Evolutionary conservation across 192 early-diverging fungal species (phyloP).

Genomic region (Cetraspora pellucida): DNA sequence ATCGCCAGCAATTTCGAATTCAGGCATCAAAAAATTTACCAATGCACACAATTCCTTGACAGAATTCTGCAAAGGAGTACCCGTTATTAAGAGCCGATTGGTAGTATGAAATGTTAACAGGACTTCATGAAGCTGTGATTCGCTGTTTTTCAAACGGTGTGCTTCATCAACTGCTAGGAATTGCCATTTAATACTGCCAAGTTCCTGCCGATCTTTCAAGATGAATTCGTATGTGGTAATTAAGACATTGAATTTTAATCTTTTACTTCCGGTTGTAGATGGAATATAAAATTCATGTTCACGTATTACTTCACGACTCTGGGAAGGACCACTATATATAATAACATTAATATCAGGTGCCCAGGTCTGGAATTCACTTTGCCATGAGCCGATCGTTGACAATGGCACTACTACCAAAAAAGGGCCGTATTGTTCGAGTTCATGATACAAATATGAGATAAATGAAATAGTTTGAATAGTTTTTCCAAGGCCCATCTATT

Average conservation of each 20-base stretch:
- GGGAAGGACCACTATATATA: conserved; percentile 84
- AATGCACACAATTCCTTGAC: conserved; percentile 92
- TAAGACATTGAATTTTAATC: conserved; percentile 87
- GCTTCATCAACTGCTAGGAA: conserved; percentile 97
- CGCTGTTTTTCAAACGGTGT: conserved; percentile 94
- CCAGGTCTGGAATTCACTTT: conserved; percentile 94
- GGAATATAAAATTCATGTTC: conserved; percentile 89
- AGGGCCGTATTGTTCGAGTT: conserved; percentile 84
- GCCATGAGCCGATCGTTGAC: conserved; percentile 94
- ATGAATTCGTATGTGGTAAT: conserved; percentile 96
- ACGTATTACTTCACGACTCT: conserved; percentile 84
- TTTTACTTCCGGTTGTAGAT: conserved; percentile 39
- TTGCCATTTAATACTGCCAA: conserved; percentile 87
- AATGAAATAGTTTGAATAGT: conserved; percentile 97
- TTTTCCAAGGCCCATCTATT: conserved; percentile 88
- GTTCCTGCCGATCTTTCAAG: conserved; percentile 82
- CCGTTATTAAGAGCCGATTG: conserved; percentile 94
- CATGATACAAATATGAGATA: conserved; percentile 86
- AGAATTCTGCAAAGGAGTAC: conserved; percentile 98
- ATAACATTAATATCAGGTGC: conserved; percentile 93
- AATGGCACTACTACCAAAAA: conserved; percentile 96
- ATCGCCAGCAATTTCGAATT: conserved; percentile 78
- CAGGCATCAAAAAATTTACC: conserved; percentile 93
- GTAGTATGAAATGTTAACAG: conserved; percentile 83
- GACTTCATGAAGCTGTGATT: conserved; percentile 92